Percentiles rank a stretch among this genome's conserved stretches.
phyloP scores from a whole-genome alignment of 2,329 filamentous ascomycete species.

The Talaromyces sp. region DNA sequence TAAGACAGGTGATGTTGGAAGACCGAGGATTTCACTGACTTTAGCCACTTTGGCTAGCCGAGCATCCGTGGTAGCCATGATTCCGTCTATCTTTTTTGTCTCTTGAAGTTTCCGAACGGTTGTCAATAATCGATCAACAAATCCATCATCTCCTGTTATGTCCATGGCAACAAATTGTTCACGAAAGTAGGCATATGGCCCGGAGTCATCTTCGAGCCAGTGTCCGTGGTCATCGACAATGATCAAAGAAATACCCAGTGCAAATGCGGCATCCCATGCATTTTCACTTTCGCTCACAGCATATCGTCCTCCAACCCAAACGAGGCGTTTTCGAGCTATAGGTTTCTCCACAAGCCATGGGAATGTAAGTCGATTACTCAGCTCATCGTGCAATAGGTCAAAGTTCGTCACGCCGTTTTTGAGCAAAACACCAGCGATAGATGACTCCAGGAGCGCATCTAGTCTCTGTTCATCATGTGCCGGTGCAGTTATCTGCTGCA shows the following conservation, averaged over 20 bases:
- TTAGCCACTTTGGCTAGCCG: slow-evolving; percentile 25
- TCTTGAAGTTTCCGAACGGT: slow-evolving; percentile 21
- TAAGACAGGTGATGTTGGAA: too few species aligned
- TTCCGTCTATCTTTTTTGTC: background rate
- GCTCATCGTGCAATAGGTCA: background rate
- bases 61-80: slow-evolving; percentile 32
- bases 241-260: slow-evolving; percentile 38
- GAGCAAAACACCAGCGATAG: background rate
- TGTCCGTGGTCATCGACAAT: slow-evolving; percentile 39
- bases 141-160: slow-evolving; percentile 27
- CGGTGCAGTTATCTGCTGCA: background rate
- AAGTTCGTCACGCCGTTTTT: background rate
- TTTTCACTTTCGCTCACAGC: background rate
- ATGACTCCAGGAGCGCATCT: background rate
- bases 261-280: slow-evolving; percentile 25
- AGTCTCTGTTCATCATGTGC: background rate
- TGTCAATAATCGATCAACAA: slow-evolving; percentile 30
- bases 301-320: background rate
- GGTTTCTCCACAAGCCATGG: background rate
- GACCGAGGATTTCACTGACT: too few species aligned
- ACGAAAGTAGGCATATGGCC: slow-evolving; percentile 21
- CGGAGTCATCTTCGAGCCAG: slow-evolving; percentile 35
- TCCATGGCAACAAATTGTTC: slow-evolving; percentile 33
- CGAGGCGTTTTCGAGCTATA: background rate
- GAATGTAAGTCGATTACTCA: background rate